These are phyloP conservation scores for Barbatosphaeria neglecta DNA, from an alignment of 495 filamentous ascomycete genomes.

Conservation along the genomic window DNA sequence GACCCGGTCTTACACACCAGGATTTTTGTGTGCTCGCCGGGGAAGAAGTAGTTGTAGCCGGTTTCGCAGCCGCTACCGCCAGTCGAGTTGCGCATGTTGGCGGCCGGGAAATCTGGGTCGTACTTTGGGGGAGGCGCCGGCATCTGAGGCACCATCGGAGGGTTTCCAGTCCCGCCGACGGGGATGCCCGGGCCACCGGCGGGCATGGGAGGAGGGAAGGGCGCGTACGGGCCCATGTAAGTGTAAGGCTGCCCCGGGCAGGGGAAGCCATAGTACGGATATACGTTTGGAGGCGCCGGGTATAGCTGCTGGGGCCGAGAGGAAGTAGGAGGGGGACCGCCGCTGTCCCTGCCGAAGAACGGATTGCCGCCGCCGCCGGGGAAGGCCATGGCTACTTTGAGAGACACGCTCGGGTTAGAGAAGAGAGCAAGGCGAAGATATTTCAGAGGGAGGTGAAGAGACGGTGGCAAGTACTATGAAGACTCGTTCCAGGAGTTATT, in stretches of 20 bases:
- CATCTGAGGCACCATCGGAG: conserved; percentile 8
- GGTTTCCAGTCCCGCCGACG: conserved; percentile 3
- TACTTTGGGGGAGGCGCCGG: conserved; percentile 22
- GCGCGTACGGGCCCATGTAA: background rate
- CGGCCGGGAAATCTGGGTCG: conserved; percentile 37
- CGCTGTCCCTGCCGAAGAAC: conserved; percentile 11
- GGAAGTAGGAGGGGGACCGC: conserved; percentile 7
- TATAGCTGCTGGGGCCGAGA: background rate
- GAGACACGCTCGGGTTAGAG: no score
- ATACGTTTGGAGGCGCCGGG: background rate
- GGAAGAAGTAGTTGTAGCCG: conserved; percentile 42
- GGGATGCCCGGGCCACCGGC: background rate
- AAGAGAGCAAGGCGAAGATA: no score
- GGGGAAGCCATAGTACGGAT: background rate
- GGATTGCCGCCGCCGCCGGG: conserved; percentile 12
- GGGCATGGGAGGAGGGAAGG: background rate
- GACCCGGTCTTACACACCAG: conserved; percentile 28
- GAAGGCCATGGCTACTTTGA: conserved; percentile 6
- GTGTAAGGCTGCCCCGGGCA: no score
- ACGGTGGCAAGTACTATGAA: no score
- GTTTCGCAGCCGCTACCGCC: conserved; percentile 43
- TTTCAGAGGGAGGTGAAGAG: no score
- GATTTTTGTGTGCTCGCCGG: conserved; percentile 33
- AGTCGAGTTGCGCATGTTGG: conserved; percentile 44
- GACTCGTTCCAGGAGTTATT: no score